Conservation (phyloP, 75 land plant species). For the Gnetum montanum region DNA sequence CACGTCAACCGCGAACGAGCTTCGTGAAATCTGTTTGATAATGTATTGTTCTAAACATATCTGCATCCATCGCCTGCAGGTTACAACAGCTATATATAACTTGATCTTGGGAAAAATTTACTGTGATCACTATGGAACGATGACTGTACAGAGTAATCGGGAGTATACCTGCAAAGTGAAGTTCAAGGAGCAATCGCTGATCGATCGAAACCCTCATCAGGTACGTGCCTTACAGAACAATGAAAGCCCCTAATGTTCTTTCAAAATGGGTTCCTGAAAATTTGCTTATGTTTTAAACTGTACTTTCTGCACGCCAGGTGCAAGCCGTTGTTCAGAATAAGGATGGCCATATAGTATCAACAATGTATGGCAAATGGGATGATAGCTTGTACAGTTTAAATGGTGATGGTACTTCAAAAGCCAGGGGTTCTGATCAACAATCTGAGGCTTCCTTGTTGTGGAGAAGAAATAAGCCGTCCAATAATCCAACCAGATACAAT, state of each 20-base stretch:
- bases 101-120: slow-evolving; percentile 70
- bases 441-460: slow-evolving; percentile 31
- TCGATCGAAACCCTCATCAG: slow-evolving; percentile 79
- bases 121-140: slow-evolving; percentile 74
- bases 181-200: slow-evolving; percentile 72
- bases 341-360: slow-evolving; percentile 39
- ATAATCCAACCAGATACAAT: slow-evolving; percentile 43
- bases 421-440: slow-evolving; percentile 16
- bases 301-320: too few species aligned
- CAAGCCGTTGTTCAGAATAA: slow-evolving; percentile 56
- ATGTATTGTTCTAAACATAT: background rate
- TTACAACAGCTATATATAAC: slow-evolving; percentile 68
- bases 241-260: background rate
- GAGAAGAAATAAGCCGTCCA: slow-evolving; percentile 30
- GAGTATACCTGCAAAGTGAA: slow-evolving; percentile 59
- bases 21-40: background rate
- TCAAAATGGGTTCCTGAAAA: background rate
- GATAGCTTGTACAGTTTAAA: slow-evolving; percentile 43
- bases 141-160: slow-evolving; percentile 59
- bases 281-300: background rate
- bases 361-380: slow-evolving; percentile 73
- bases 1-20: too few species aligned
- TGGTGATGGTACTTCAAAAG: slow-evolving; percentile 23
- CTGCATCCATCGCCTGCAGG: slow-evolving; percentile 36
- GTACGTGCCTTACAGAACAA: slow-evolving; percentile 14